Evolutionary conservation across 805 yeast species (phyloP).

Genomic region (Priceomyces carsonii): DNA sequence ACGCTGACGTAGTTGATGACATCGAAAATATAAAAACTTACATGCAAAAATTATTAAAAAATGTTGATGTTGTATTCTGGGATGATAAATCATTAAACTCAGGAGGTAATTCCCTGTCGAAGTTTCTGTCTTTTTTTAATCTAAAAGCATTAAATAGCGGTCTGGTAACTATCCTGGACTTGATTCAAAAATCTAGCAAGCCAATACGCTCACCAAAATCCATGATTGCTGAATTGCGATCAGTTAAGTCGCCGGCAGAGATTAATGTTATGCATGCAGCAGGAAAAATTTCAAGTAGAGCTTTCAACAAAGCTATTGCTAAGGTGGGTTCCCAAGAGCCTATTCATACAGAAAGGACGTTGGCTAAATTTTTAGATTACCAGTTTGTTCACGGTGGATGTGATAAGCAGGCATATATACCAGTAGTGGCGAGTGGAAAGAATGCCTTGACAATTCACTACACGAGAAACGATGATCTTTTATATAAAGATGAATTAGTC

Average conservation of each 20-base stretch:
- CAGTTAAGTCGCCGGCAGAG: conserved; percentile 75
- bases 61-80: conserved; percentile 54
- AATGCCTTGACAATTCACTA: conserved; percentile 93
- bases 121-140: conserved; percentile 20
- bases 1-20: conserved; percentile 74
- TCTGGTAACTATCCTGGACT: conserved; percentile 16
- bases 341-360: conserved; percentile 71
- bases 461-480: conserved; percentile 84
- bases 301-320: conserved; percentile 81
- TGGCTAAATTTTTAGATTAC: conserved; percentile 80
- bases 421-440: conserved; percentile 93
- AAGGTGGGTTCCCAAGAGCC: conserved; percentile 42
- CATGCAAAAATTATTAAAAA: conserved; percentile 47
- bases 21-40: conserved; percentile 45
- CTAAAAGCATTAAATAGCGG: conserved; percentile 7
- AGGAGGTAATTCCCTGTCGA: conserved; percentile 8
- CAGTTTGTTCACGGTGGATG: conserved; percentile 86
- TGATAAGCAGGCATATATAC: conserved; percentile 85
- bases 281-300: conserved; percentile 78
- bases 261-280: conserved; percentile 78
- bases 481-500: conserved; percentile 77
- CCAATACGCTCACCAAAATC: conserved; percentile 44
- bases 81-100: conserved; percentile 39
- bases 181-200: conserved; percentile 31
- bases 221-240: conserved; percentile 52